These are phyloP conservation scores for Neonothopanus nambi DNA, from an alignment of 1,284 basidiomycete genomes.

Conservation along the genomic window DNA sequence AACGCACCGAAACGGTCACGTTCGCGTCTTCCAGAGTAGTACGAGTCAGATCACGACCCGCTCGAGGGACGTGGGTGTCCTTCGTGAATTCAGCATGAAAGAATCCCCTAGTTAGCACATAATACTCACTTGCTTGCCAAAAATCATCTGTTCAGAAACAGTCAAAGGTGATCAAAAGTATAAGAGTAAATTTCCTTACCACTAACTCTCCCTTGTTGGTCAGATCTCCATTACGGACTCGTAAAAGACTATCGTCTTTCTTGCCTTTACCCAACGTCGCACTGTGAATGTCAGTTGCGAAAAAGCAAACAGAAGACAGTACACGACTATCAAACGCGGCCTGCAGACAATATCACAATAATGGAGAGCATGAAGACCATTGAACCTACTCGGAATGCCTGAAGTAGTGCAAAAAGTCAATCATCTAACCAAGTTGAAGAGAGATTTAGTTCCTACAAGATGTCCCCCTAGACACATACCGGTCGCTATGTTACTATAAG, in stretches of 20 bases:
- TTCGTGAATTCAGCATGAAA: constrained; percentile 23
- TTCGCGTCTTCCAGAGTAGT: constrained; percentile 70
- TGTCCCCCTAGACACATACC: constrained; percentile 89
- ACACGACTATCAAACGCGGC: constrained; percentile 85
- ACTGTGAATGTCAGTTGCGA: constrained; percentile 87
- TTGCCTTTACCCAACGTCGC: constrained; percentile 86
- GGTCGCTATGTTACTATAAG: constrained; percentile 57
- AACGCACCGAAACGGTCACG: constrained; percentile 64
- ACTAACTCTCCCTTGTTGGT: constrained; percentile 80
- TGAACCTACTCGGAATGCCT: constrained; percentile 58
- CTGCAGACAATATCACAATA: constrained; percentile 35
- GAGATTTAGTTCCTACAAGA: constrained; percentile 46
- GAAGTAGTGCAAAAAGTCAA: neutral
- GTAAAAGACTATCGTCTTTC: constrained; percentile 74
- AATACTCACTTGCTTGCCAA: constrained; percentile 81
- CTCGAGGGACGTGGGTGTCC: constrained; percentile 89
- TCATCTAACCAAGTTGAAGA: constrained; percentile 5
- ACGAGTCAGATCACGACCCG: constrained; percentile 81
- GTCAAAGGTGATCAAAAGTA: neutral
- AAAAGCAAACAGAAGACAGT: constrained; percentile 88
- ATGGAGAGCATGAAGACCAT: too few species aligned
- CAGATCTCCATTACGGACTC: constrained; percentile 75
- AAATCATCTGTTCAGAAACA: constrained; percentile 69
- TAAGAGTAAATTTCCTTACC: constrained; percentile 41
- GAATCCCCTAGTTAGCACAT: neutral